Evolutionary conservation across 306 rosid genomes (phyloP).

Genomic region (Fragaria nilgerrensis): DNA sequence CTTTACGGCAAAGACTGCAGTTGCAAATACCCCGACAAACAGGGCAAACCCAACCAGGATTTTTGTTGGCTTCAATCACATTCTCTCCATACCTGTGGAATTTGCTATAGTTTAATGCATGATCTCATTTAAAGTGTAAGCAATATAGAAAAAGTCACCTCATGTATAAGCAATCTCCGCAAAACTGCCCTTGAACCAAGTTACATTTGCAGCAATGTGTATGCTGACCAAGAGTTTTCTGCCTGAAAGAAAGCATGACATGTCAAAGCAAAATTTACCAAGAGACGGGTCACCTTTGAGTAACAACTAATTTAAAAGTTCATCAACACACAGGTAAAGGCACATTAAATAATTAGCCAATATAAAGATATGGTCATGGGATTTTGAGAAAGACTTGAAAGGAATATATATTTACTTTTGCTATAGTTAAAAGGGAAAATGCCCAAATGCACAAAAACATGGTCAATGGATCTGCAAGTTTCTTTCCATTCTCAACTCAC

Average conservation of each 20-base stretch:
- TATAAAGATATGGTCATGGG: background rate
- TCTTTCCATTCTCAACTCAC: background rate
- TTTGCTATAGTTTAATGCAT: background rate
- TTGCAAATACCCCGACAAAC: slow-evolving; percentile 74
- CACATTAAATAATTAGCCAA: background rate
- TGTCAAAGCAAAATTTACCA: background rate
- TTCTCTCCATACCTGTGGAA: slow-evolving; percentile 68
- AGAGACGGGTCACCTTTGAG: slow-evolving; percentile 4
- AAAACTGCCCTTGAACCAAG: slow-evolving; percentile 54
- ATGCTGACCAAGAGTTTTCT: slow-evolving; percentile 50
- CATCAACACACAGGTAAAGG: background rate
- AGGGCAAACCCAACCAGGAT: slow-evolving; percentile 65
- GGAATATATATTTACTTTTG: background rate
- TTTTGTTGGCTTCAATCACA: slow-evolving; percentile 46
- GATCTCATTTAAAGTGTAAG: background rate
- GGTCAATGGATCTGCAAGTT: background rate
- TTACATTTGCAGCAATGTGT: slow-evolving; percentile 62
- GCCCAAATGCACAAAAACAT: background rate
- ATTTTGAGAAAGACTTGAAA: background rate
- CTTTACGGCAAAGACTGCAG: slow-evolving; percentile 64
- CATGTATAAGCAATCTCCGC: slow-evolving; percentile 86
- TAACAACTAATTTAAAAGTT: background rate
- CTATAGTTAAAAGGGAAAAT: background rate
- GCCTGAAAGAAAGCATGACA: slow-evolving; percentile 48
- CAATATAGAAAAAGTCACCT: slow-evolving; percentile 44